phyloP scores from a whole-genome alignment of 306 rosid species.

The Rosa persica region DNA sequence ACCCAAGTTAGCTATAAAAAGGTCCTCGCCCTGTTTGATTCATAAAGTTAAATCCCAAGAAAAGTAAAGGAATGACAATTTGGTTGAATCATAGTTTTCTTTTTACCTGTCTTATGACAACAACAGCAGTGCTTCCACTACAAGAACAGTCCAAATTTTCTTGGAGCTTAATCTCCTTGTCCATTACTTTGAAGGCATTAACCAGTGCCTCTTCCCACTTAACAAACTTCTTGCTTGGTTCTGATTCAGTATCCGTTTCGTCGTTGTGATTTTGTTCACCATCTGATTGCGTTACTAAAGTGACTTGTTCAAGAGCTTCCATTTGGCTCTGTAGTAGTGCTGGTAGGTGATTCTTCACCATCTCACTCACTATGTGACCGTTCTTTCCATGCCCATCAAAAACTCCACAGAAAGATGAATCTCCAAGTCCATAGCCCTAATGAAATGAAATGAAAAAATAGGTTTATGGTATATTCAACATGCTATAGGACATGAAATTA shows the following conservation, averaged over 20 bases:
- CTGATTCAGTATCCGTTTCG: slow-evolving; percentile 5
- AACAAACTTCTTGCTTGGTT: slow-evolving; percentile 24
- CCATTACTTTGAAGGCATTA: slow-evolving; percentile 65
- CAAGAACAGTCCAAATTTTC: slow-evolving; percentile 51
- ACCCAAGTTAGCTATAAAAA: slow-evolving; percentile 71
- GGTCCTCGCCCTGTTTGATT: slow-evolving; percentile 52
- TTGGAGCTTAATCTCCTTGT: slow-evolving; percentile 61
- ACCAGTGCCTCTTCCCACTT: slow-evolving; percentile 47
- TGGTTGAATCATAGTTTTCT: not conserved
- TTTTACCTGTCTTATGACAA: slow-evolving; percentile 55
- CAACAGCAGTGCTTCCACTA: slow-evolving; percentile 77
- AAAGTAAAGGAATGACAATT: not conserved
- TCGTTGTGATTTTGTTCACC: not conserved
- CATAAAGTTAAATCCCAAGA: not conserved
- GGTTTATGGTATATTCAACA: not conserved
- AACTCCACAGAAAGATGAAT: slow-evolving; percentile 56
- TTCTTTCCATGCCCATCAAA: slow-evolving; percentile 83
- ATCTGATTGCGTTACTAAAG: slow-evolving; percentile 5
- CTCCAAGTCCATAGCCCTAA: slow-evolving; percentile 54
- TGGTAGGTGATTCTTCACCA: slow-evolving; percentile 47
- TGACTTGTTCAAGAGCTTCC: slow-evolving; percentile 24
- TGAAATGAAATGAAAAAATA: not conserved
- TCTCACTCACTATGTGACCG: slow-evolving; percentile 66
- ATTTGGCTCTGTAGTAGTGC: slow-evolving; percentile 41
- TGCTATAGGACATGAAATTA: not conserved